Base-by-base conservation (phyloP, 176 grass and related monocot genomes). In the Juncus inflexus region DNA sequence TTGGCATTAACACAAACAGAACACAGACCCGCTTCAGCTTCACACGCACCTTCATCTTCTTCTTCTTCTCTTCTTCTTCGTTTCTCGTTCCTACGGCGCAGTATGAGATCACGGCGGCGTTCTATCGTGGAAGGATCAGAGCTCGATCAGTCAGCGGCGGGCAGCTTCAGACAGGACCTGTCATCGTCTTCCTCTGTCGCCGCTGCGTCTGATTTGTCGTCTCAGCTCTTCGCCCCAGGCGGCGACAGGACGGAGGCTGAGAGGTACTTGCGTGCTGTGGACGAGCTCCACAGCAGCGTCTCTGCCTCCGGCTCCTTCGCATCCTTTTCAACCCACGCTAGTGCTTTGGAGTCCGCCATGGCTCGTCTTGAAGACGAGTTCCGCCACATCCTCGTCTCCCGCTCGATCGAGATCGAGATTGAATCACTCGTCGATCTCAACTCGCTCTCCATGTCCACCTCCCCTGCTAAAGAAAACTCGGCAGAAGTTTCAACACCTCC, bases 121-220 rank as follows among this genome's bases (percentile, higher is more conserved):
- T 85, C 81, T 69, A 86, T 81, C 62, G 84, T 96, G 70, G 87
- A 79, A 52, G 90, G 90, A 72, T 88, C 79, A 63, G 85, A 81
- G 79, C 81, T 80, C 16, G 87, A 74, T 75, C 84, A 73, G 10
- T 79, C 81, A 70, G 81, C 76, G 11, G 92, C 81, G 63, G 87
- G 77, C 57, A 81, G 78, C 73, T 80, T 91, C 73, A 73, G 74
- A 78, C 80, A 81, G 45, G 87, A 84, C 7, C 53, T 61, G 5
- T 83, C 80, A 83, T 81, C 76, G 60, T 84, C 79, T 51, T 84
- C 54, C 11, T 12, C 9, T 81, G 72, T 78, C 78, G 64, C 82
- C 78, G 64, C 82, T 82, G 61, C 84, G 78, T 74, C 84, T 77
- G 81, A 84, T 88, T 78, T 82, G 83, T 73, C 90, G 73, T 15